Evolutionary conservation across 2,329 filamentous ascomycete genomes (phyloP), one percentile per base, ranked within the genome.

Genomic region (Alternaria gansuensis): DNA sequence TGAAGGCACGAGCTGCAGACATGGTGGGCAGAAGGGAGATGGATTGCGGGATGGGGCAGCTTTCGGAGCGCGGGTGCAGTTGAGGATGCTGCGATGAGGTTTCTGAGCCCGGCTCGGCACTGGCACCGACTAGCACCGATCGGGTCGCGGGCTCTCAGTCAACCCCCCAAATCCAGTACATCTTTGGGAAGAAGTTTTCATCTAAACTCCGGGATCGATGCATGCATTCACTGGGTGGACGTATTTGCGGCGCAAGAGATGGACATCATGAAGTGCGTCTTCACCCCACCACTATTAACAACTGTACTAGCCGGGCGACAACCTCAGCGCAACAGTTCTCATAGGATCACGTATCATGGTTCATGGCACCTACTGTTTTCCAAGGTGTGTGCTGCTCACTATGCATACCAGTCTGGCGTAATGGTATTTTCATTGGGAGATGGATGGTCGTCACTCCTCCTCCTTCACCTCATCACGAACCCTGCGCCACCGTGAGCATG

Each of bases 1-100:
- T 83, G 77, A 83, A 82, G 74, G 82, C 78, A 75, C 84, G 82
- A 78, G 81, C 80, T 77, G 84, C 81, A 77, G 85, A 77, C 85
- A 87, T 87, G 68, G 74, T 79, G 74, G 71, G 65, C 60, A 64
- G 73, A 75, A 70, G 60, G 69, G 73, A 75, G 75, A 77, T 75
- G 74, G 67, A 63, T 73, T 69, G 66, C 65, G 65, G 65, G 66
- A 64, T 71, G 71, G 67, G 62, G 64, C 65, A 67, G 64, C 64
- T 65, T 61, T 33, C 56, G 61, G 66, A 64, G 63, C 65, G 67
- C 56, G 56, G 55, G 59, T 62, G 46, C 50, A 50, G 61, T 51
- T 65, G 63, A 64, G 55, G 63, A 62, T 64, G 63, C 65, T 68
- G 62, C 60, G 60, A 66, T 63, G 60, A 66, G 65, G 63, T 65